Conservation (phyloP, 192 early-diverging fungal genomes). For the Backusella circina region DNA sequence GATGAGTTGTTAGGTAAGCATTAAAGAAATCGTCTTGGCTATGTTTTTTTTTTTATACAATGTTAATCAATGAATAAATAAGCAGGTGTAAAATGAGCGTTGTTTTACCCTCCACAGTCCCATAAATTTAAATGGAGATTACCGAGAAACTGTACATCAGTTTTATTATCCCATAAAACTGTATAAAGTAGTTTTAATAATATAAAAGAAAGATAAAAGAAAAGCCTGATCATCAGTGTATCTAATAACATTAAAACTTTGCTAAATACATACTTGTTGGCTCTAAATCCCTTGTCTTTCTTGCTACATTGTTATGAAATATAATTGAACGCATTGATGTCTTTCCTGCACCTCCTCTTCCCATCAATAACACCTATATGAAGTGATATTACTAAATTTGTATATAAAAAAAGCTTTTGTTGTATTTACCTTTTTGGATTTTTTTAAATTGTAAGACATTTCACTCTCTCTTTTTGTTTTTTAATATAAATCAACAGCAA, state of each 20-base stretch:
- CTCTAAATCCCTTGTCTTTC: not conserved
- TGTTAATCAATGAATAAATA: not conserved
- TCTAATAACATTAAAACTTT: not conserved
- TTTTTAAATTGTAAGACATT: not conserved
- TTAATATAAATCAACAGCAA: not conserved
- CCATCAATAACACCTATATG: constrained; percentile 4
- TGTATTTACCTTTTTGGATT: not conserved
- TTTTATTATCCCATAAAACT: constrained; percentile 12
- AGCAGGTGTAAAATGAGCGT: no score
- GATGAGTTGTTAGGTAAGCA: not conserved
- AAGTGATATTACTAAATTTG: not conserved
- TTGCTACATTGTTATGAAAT: constrained; percentile 4
- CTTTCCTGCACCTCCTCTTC: not conserved
- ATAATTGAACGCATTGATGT: constrained; percentile 14
- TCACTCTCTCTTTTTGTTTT: not conserved
- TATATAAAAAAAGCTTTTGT: not conserved
- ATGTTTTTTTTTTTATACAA: not conserved
- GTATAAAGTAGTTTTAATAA: not conserved
- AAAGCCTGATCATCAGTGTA: not conserved
- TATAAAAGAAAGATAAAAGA: not conserved
- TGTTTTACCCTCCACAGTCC: constrained; percentile 11
- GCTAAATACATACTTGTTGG: not conserved
- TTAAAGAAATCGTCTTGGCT: constrained; percentile 6
- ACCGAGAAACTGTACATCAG: constrained; percentile 9
- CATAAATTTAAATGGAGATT: constrained; percentile 11